phyloP scores from a whole-genome alignment of 2,329 filamentous ascomycete genomes.

The Sarocladium kiliense region DNA sequence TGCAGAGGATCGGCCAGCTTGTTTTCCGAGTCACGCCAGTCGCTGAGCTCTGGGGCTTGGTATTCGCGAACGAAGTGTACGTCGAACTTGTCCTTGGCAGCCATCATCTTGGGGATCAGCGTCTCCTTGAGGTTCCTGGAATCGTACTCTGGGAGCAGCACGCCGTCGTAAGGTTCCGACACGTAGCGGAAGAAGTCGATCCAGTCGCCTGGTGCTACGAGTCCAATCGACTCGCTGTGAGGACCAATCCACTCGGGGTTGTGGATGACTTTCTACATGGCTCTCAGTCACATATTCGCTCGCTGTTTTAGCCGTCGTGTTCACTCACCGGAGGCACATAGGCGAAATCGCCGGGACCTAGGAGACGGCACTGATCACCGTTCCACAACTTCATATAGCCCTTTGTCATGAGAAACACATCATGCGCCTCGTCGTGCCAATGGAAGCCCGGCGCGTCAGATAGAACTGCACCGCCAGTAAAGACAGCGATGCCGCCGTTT shows the following conservation, averaged over 20 bases:
- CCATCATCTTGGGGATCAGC: slow-evolving; percentile 50
- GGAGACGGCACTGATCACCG: slow-evolving; percentile 47
- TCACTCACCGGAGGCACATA: slow-evolving; percentile 50
- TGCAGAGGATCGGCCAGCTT: slow-evolving; percentile 29
- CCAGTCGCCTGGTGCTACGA: slow-evolving; percentile 55
- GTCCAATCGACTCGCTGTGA: slow-evolving; percentile 47
- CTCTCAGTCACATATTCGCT: too few species aligned
- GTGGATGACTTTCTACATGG: slow-evolving; percentile 45
- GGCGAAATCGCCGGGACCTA: slow-evolving; percentile 52
- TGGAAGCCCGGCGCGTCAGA: slow-evolving; percentile 48
- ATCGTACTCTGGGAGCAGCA: slow-evolving; percentile 46
- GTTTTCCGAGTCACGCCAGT: slow-evolving; percentile 37
- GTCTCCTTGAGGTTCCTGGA: slow-evolving; percentile 43
- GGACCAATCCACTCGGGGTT: slow-evolving; percentile 49
- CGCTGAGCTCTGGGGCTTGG: slow-evolving; percentile 34
- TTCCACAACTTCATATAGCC: slow-evolving; percentile 52
- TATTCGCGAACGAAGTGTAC: slow-evolving; percentile 48
- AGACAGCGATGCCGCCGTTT: slow-evolving; percentile 44
- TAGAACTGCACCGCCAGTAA: slow-evolving; percentile 41
- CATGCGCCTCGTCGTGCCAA: slow-evolving; percentile 51
- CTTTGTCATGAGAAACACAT: slow-evolving; percentile 52
- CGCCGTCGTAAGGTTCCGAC: slow-evolving; percentile 43
- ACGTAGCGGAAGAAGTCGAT: slow-evolving; percentile 57
- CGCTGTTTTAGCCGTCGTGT: too few species aligned
- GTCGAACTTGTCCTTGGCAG: slow-evolving; percentile 49